A percentile compares a stretch with the other conserved stretches of the same genome.
These are phyloP conservation scores for Ophiostoma ulmi DNA, from an alignment of 2,329 filamentous ascomycete species.

Conservation along the genomic window DNA sequence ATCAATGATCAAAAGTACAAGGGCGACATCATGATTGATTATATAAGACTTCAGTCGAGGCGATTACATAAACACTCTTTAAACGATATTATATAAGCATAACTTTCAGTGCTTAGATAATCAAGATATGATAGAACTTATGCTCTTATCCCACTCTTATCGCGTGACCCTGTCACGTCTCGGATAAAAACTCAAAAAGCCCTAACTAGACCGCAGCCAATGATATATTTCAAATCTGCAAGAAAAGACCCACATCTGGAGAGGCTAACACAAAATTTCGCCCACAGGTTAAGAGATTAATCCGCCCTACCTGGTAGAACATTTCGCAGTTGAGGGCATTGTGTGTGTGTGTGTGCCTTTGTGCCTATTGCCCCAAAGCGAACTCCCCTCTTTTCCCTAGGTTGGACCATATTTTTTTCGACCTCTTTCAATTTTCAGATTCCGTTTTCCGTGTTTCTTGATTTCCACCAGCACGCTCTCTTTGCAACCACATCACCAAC, in stretches of 20 bases:
- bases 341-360: conserved; percentile 2
- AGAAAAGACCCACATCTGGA: conserved; percentile 17
- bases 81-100: not conserved
- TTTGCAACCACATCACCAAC: conserved; percentile 34
- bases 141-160: conserved; percentile 19
- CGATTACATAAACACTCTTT: not conserved
- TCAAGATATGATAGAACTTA: not conserved
- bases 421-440: conserved; percentile 16
- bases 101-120: not conserved
- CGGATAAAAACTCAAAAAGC: conserved; percentile 24
- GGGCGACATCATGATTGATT: not conserved
- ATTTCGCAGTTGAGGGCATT: conserved; percentile 20
- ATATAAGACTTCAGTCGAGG: too few relatives aligned
- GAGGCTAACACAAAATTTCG: conserved; percentile 30
- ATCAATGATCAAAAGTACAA: not conserved
- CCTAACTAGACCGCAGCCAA: conserved; percentile 25
- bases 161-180: conserved; percentile 17
- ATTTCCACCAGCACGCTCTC: conserved; percentile 25
- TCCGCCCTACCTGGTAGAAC: conserved; percentile 3
- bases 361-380: not conserved
- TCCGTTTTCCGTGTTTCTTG: conserved; percentile 15
- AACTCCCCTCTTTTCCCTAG: conserved; percentile 25
- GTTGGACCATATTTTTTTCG: conserved; percentile 20
- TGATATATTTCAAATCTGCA: not conserved
- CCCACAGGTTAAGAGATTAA: conserved; percentile 31